phyloP scores from a whole-genome alignment of 495 filamentous ascomycete genomes.

The Opeltia flavorubescens region DNA sequence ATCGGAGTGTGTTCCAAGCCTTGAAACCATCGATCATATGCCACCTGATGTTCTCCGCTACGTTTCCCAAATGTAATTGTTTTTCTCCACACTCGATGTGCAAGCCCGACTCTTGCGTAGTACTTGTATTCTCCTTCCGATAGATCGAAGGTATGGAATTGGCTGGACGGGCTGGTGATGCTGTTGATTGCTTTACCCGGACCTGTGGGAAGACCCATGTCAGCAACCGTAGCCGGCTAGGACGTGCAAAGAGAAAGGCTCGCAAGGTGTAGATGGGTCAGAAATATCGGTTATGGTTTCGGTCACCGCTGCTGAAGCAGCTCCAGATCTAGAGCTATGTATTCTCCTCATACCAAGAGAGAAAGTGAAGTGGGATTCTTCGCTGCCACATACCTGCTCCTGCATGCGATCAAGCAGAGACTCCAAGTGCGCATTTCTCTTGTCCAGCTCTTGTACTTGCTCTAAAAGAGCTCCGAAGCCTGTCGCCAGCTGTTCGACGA shows the following conservation, averaged over 20 bases:
- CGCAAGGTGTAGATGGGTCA: background rate
- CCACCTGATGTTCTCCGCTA: conserved; percentile 2
- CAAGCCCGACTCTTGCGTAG: background rate
- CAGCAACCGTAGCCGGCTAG: background rate
- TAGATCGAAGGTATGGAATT: background rate
- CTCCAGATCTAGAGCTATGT: conserved; percentile 48
- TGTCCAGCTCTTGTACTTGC: conserved; percentile 31
- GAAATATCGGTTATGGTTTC: conserved; percentile 26
- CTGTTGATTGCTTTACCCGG: background rate
- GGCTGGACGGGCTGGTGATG: background rate
- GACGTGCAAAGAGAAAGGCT: background rate
- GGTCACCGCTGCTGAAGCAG: conserved; percentile 33
- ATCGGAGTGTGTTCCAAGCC: conserved; percentile 6
- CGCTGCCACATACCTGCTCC: conserved; percentile 28
- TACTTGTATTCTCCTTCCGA: background rate
- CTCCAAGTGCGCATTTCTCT: conserved; percentile 30
- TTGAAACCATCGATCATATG: conserved; percentile 5
- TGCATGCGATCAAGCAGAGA: conserved; percentile 27
- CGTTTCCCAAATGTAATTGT: background rate
- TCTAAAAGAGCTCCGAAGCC: conserved; percentile 36
- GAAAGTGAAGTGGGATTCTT: background rate
- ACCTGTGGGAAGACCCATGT: background rate
- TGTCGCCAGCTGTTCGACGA: conserved; percentile 27
- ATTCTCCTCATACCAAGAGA: conserved; percentile 35
- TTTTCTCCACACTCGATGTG: conserved; percentile 1